These are phyloP conservation scores for Coemansia sp. DNA, from an alignment of 192 early-diverging fungal species.

Conservation along the genomic window DNA sequence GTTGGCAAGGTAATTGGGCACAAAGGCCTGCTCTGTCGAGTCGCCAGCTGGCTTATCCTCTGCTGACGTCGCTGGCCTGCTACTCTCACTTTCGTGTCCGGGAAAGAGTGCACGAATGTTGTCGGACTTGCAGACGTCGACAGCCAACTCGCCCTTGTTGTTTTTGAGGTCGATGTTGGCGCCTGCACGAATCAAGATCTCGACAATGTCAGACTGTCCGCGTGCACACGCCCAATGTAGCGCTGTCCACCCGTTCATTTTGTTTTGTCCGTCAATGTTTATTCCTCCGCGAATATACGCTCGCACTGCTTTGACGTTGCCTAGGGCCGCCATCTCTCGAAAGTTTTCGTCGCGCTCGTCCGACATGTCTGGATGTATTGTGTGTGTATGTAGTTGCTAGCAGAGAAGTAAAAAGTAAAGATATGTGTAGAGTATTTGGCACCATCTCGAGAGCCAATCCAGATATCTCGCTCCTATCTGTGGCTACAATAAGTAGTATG, in stretches of 20 bases:
- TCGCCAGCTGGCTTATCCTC: neutral
- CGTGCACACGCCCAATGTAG: slow-evolving; percentile 78
- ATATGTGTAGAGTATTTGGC: neutral
- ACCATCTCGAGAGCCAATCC: neutral
- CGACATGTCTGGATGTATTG: neutral
- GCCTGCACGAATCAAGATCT: slow-evolving; percentile 62
- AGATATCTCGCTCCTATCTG: neutral
- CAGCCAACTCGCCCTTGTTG: slow-evolving; percentile 61
- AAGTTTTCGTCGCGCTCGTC: slow-evolving; percentile 48
- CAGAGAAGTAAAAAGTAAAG: neutral
- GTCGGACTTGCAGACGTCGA: slow-evolving; percentile 60
- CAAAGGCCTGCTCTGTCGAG: slow-evolving; percentile 20
- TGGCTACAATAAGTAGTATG: neutral
- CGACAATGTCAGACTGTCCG: slow-evolving; percentile 60
- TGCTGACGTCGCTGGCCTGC: neutral
- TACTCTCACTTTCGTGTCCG: slow-evolving; percentile 3
- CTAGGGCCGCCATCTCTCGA: slow-evolving; percentile 63
- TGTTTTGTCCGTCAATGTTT: slow-evolving; percentile 68
- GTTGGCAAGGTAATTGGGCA: slow-evolving; percentile 63
- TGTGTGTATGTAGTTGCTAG: neutral
- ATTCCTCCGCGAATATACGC: slow-evolving; percentile 65
- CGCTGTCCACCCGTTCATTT: slow-evolving; percentile 69
- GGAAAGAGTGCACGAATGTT: slow-evolving; percentile 50
- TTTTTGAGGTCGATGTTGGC: slow-evolving; percentile 60
- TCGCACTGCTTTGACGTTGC: slow-evolving; percentile 66